Base-by-base conservation (phyloP, 2,329 filamentous ascomycete species). In the Nemania diffusa region DNA sequence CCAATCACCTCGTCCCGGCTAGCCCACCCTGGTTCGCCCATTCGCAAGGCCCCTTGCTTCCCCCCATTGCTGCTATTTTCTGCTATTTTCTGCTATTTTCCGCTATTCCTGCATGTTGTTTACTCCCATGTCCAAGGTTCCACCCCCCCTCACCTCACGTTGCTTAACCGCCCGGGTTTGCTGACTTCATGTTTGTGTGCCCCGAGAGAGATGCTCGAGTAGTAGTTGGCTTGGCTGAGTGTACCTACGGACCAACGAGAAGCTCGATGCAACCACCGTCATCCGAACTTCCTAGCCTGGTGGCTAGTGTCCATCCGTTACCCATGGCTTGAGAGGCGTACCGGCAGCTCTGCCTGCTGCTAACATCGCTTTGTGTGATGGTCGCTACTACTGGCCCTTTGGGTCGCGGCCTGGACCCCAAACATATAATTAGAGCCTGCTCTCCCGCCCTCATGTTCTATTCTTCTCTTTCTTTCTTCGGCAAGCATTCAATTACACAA, bases 401-500 rank as follows among this genome's bases (percentile, higher is more conserved):
- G 72, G 62, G 74, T 72, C 75, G 74, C 75, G 73, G 67, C 71
- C 51, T 53, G 71, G 76, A 75, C 78, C 77, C 68, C 74, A 73
- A 73, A 65, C 72, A 79, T 82, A 83, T 82, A 84, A 80, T 40
- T 79, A 79, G 74, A 75, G 74, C 73, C 72, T 74, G 74, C 78
- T 77, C 77, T 76, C 77, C 78, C 78, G 22, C 76, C 76, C 75
- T 73, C 74, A 75, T 74, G 22, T 69, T 77, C 75, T 77, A 76
- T 81, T 80, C 73, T 75, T 81, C 81, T 79, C 81, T 82, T 82
- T 79, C 81, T 81, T 75, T 89, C 88, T 84, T 84, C 85, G 90
- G 89, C 90, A 91, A 91, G 89, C 83, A 82, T 77, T 84, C 80
- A 84, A 85, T 81, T 76, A 75, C 78, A 79, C 77, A 84, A 84